phyloP scores from a whole-genome alignment of 2,329 filamentous ascomycete genomes.

The Rhinocladiella similis region DNA sequence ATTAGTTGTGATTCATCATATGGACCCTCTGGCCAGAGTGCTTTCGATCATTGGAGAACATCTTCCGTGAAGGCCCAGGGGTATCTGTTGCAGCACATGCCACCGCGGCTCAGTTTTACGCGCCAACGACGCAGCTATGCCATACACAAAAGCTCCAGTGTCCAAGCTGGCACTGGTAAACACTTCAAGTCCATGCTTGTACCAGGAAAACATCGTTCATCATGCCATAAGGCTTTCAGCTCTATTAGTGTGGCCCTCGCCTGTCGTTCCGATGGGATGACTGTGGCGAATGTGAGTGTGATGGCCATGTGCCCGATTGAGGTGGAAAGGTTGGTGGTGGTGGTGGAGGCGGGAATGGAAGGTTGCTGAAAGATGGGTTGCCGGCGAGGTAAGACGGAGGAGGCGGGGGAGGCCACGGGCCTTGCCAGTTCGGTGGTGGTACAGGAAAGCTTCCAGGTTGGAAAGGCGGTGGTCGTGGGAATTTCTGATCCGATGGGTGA shows the following conservation, averaged over 20 bases:
- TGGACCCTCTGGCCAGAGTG: too few relatives aligned
- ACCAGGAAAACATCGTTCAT: neutral
- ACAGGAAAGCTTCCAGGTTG: constrained; percentile 1
- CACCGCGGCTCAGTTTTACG: too few relatives aligned
- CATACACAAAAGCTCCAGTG: too few relatives aligned
- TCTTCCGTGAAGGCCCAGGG: too few relatives aligned
- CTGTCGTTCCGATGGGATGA: neutral
- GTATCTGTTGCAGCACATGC: too few relatives aligned
- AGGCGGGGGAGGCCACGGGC: constrained; percentile 27
- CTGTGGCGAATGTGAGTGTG: neutral
- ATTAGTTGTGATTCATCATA: too few relatives aligned
- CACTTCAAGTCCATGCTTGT: too few relatives aligned
- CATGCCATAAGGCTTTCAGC: neutral
- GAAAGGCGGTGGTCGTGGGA: neutral
- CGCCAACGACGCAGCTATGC: too few relatives aligned
- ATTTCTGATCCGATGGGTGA: neutral
- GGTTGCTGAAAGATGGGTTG: constrained; percentile 5
- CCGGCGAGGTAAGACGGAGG: constrained; percentile 21
- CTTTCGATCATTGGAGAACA: too few relatives aligned
- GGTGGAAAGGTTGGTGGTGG: neutral
- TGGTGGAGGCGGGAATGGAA: constrained; percentile 16
- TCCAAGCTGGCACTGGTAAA: too few relatives aligned
- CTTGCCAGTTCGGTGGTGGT: constrained; percentile 7
- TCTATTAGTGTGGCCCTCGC: neutral
- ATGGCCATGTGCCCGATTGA: neutral